Conservation (phyloP, 805 yeast species). For the Millerozyma acaciae region DNA sequence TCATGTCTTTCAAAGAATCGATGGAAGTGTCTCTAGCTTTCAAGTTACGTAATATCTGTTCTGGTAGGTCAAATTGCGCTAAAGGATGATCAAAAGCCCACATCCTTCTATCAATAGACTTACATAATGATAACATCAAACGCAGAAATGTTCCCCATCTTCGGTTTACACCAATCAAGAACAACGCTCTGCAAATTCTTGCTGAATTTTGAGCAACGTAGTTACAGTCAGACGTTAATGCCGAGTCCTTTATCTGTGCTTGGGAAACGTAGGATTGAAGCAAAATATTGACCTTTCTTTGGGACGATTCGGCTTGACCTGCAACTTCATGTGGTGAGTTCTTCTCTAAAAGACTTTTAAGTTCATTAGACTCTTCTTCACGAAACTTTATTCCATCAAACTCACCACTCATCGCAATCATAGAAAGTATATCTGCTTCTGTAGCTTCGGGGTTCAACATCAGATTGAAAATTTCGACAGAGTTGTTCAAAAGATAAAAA, state of each 20-base stretch:
- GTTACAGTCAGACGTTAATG: constrained; percentile 79
- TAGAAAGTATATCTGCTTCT: constrained; percentile 85
- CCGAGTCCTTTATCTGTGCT: constrained; percentile 67
- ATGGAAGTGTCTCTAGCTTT: constrained; percentile 64
- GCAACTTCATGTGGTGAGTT: constrained; percentile 79
- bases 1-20: constrained; percentile 70
- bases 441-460: constrained; percentile 80
- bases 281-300: constrained; percentile 82
- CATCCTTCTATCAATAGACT: constrained; percentile 74
- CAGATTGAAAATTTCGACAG: constrained; percentile 85
- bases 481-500: constrained; percentile 77
- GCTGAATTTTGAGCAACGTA: constrained; percentile 96
- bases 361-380: constrained; percentile 79
- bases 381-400: constrained; percentile 87
- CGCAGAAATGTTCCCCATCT: constrained; percentile 85
- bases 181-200: constrained; percentile 87
- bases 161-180: constrained; percentile 79
- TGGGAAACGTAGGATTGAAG: constrained; percentile 86
- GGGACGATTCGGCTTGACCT: constrained; percentile 68
- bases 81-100: constrained; percentile 94
- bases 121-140: constrained; percentile 74
- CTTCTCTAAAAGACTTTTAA: constrained; percentile 54
- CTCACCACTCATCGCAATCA: constrained; percentile 89
- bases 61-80: constrained; percentile 79
- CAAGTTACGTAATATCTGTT: constrained; percentile 56